Evolutionary conservation across 2,329 filamentous ascomycete genomes (phyloP).

Genomic region (Periconia macrospinosa): DNA sequence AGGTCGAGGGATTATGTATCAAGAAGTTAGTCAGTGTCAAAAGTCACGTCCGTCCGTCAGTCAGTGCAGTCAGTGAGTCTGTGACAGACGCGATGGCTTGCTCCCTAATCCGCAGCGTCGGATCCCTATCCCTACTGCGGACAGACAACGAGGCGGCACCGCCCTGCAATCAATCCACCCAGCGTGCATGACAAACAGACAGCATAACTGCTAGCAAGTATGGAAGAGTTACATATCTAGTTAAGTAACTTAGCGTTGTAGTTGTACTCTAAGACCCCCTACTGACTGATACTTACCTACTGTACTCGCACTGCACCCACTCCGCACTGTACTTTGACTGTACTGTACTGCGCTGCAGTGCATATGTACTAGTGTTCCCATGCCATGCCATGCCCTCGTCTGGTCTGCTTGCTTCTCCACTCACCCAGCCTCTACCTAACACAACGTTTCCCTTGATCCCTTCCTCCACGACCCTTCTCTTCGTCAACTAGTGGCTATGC

Average conservation of each 20-base stretch:
- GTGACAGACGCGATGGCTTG: constrained; percentile 29
- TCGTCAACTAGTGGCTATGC: constrained; percentile 41
- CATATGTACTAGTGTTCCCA: too few relatives aligned
- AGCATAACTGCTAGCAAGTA: too few relatives aligned
- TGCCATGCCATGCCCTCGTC: too few relatives aligned
- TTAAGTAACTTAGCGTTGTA: too few relatives aligned
- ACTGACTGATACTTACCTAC: neutral
- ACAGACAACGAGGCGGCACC: constrained; percentile 9
- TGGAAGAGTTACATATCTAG: too few relatives aligned
- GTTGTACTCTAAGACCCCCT: too few relatives aligned
- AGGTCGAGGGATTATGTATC: neutral
- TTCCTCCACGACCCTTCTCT: constrained; percentile 9
- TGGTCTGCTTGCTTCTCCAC: constrained; percentile 18
- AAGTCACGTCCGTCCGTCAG: neutral
- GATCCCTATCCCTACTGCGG: constrained; percentile 35
- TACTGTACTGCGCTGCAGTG: neutral
- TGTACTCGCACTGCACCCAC: neutral
- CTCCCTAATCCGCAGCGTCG: constrained; percentile 35
- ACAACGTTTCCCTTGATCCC: constrained; percentile 24
- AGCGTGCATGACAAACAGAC: neutral
- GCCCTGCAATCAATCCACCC: constrained; percentile 17
- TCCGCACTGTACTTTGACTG: neutral
- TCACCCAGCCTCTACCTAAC: constrained; percentile 21
- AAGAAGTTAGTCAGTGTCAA: neutral
- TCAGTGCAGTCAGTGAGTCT: constrained; percentile 20